Base-by-base conservation (phyloP, 352 stramenopile genomes). In the Pythium sp. region DNA sequence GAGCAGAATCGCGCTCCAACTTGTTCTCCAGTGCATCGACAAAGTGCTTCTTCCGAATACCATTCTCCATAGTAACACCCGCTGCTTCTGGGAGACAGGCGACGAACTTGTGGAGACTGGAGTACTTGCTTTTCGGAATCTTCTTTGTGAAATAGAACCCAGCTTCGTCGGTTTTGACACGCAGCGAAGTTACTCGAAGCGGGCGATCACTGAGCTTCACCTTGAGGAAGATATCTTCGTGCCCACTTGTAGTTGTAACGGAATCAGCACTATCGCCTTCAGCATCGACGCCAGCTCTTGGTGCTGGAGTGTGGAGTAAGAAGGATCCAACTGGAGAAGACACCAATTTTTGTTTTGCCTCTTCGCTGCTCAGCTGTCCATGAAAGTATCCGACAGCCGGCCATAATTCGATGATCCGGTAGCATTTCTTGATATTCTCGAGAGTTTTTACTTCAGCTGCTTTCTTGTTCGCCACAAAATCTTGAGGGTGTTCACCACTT, bases 311-410 rank as follows among this genome's bases (percentile, higher is more conserved):
- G 62, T 89, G 72, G 1, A 91, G 59, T 30, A 91, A 67, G 65
- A 82, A 90, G 0, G 81, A 69, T 4, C 83, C 81, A 20, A 79
- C 67, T 0, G 72, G 74, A 4, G 75, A 60, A 11, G n/a, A 26
- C 20, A 58, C 24, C 2, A 91, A 57, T 14, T 77, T 47, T 9
- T 55, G 26, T 7, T 74, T 85, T 0, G 75, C 81, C 20, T 77
- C 56, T n/a, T 38, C 62, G 46, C 59, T 78, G 7, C 55, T 67
- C 2, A 90, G 6, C 2, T 34, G 26, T 6, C 80, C 80, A 43
- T 89, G 78, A 24, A 88, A 90, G 58, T 78, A 91, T 3, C 83
- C 81, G 49, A 90, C 79, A 14, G 65, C 70, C 1, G 76, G 74
- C 78, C 73, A 82, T 26, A 90, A 30, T 34, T 90, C 83, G n/a